These are phyloP conservation scores for Sordariomycetes sp. DNA, from an alignment of 2,329 filamentous ascomycete species.

Conservation along the genomic window DNA sequence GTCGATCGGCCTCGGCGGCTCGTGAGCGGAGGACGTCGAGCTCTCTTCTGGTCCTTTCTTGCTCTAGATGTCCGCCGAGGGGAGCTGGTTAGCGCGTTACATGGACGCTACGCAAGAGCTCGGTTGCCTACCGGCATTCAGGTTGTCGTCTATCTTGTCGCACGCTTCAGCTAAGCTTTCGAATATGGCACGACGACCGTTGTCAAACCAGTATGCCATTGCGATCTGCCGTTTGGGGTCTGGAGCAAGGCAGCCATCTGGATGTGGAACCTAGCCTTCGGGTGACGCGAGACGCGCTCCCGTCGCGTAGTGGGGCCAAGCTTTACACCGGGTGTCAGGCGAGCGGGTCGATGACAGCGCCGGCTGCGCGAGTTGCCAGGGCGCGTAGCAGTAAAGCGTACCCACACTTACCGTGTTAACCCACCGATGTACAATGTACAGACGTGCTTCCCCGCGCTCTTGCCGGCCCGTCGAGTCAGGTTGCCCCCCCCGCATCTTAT, in stretches of 20 bases:
- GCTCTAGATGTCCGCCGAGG: constrained; percentile 9
- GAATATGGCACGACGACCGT: constrained; percentile 23
- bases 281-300: not conserved
- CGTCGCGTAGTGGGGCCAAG: not conserved
- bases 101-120: not conserved
- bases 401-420: too few relatives aligned
- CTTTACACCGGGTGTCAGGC: not conserved
- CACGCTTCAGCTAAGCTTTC: constrained; percentile 25
- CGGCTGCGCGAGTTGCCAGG: too few relatives aligned
- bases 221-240: not conserved
- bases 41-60: constrained; percentile 13
- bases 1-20: constrained; percentile 16
- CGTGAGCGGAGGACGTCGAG: constrained; percentile 17
- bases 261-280: not conserved
- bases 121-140: constrained; percentile 19
- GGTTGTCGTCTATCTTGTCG: constrained; percentile 22
- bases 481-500: too few relatives aligned
- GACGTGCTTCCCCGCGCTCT: too few relatives aligned
- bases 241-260: not conserved
- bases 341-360: not conserved
- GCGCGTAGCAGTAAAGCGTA: too few relatives aligned
- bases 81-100: not conserved
- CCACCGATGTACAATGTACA: too few relatives aligned
- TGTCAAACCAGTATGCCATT: constrained; percentile 17
- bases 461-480: too few relatives aligned